Percentiles rank a stretch among this genome's conserved stretches.
These are phyloP conservation scores for Metarhizium sp. DNA, from an alignment of 2,329 filamentous ascomycete species.

Conservation along the genomic window DNA sequence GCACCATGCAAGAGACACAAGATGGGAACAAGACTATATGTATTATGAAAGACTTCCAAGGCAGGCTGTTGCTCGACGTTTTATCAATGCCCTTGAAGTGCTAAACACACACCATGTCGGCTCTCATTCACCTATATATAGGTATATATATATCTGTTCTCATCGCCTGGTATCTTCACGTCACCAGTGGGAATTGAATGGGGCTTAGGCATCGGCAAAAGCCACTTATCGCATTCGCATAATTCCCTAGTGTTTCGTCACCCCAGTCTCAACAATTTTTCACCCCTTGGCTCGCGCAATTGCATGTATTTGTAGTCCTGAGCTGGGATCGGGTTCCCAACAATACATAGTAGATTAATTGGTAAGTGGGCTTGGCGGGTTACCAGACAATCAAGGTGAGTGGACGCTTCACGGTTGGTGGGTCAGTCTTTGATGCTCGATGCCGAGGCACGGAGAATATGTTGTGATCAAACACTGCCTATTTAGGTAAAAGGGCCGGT, in stretches of 20 bases:
- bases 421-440: background rate
- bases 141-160: background rate
- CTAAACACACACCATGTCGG: background rate
- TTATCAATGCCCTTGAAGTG: background rate
- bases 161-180: background rate
- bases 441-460: conserved; percentile 5
- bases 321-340: background rate
- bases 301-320: background rate
- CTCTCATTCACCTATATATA: background rate
- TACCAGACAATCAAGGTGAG: background rate
- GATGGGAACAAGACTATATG: background rate
- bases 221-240: background rate
- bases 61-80: no score
- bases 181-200: background rate
- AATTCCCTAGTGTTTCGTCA: background rate
- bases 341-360: background rate
- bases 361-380: background rate
- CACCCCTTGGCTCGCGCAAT: background rate
- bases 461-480: background rate
- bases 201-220: background rate
- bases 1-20: background rate
- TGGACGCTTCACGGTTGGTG: background rate
- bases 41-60: background rate
- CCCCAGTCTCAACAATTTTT: background rate
- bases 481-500: background rate